Evolutionary conservation across 352 stramenopile species (phyloP).

Genomic region (Globisporangium solare): DNA sequence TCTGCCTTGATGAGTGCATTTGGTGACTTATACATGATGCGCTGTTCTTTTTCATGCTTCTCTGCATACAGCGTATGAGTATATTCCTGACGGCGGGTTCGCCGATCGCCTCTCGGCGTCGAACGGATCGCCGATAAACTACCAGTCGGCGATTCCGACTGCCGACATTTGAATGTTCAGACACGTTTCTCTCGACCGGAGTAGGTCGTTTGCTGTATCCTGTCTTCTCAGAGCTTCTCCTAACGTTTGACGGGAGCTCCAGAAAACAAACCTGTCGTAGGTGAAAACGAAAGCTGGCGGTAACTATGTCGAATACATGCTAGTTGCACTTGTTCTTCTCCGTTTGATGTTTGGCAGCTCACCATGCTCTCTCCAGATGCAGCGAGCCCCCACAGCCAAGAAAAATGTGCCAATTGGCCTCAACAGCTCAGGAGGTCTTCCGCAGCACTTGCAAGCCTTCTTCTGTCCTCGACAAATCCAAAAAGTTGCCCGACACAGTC

Average conservation of each 20-base stretch:
- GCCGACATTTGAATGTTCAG: conserved; percentile 40
- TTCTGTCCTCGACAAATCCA: conserved; percentile 30
- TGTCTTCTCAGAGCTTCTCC: not conserved
- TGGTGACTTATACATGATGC: not conserved
- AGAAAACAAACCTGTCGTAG: no score
- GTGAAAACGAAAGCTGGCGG: no score
- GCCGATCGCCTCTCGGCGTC: conserved; percentile 33
- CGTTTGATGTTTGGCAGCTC: no score
- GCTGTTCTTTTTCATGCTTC: not conserved
- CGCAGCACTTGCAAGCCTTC: conserved; percentile 56
- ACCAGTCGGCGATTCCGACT: conserved; percentile 51
- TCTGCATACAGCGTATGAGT: conserved; percentile 58
- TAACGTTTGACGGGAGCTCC: no score
- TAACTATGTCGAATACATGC: no score
- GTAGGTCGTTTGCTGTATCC: not conserved
- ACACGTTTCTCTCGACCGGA: not conserved
- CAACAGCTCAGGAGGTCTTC: conserved; percentile 36
- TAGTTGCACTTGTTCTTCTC: no score
- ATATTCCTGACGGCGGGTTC: conserved; percentile 65
- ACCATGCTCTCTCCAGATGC: no score
- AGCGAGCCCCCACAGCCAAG: no score
- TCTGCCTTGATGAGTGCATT: not conserved
- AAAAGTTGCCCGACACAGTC: conserved; percentile 30
- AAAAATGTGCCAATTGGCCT: no score
- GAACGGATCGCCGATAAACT: conserved; percentile 45